A percentile compares a stretch with the other conserved stretches of the same genome.
phyloP scores from a whole-genome alignment of 2,329 filamentous ascomycete species.

The Talaromyces sp. region DNA sequence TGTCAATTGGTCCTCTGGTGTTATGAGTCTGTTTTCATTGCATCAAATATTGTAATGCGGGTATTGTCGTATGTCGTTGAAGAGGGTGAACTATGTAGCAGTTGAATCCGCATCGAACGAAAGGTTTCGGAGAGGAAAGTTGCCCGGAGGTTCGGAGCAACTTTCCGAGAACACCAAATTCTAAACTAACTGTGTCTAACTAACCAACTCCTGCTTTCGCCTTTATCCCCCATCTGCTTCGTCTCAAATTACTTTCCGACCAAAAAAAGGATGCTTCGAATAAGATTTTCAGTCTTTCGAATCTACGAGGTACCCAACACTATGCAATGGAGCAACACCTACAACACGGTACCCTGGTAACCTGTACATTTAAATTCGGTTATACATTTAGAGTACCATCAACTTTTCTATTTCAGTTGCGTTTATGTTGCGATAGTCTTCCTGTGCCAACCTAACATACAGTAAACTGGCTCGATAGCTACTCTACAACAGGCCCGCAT shows the following conservation, averaged over 20 bases:
- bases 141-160: slow-evolving; percentile 1
- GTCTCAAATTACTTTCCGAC: no score
- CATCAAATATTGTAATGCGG: background rate
- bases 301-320: no score
- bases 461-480: background rate
- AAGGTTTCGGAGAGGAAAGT: background rate
- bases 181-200: background rate
- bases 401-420: background rate
- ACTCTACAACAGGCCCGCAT: background rate
- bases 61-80: background rate
- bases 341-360: no score
- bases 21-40: background rate
- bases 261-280: no score
- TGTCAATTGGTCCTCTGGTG: background rate
- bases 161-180: slow-evolving; percentile 1
- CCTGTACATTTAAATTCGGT: no score
- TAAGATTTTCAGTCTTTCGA: no score
- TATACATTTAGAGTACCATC: background rate
- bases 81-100: background rate
- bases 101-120: background rate
- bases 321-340: no score
- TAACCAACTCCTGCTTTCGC: background rate
- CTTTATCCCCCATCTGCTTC: background rate
- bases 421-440: background rate
- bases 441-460: background rate